Evolutionary conservation across 2,329 filamentous ascomycete species (phyloP), one percentile per base, ranked within the genome.

Genomic region (Fusarium beomiforme): DNA sequence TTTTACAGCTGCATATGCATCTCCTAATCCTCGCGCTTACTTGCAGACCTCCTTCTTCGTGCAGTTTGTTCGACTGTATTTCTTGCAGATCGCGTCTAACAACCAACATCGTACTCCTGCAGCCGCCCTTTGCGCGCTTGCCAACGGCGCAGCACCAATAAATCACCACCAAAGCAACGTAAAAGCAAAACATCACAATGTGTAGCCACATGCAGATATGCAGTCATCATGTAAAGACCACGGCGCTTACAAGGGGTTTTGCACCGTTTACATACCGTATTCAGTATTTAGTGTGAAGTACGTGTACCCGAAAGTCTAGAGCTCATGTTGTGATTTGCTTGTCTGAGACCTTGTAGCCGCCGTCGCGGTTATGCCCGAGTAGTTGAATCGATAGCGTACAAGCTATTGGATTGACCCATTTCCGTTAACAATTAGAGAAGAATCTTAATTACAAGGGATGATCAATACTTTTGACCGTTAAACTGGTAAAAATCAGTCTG

Each of bases 61-160:
- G 42, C 49, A 41, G 19, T 65, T 29, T 63, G 42, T 47, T 37
- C 21, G 6, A 23, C 24, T 21, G 44, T 43, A 36, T 62, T 34
- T 47, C 42, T 49, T 67, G 53, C 57, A 46, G n/a, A 59, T 66
- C 69, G 73, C 73, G 73, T 65, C 62, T 75, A 75, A 37, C 26
- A 39, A 33, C 62, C 64, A 67, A 53, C 53, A 53, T 67, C 13
- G 42, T 29, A 36, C 23, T 17, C 29, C 33, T 23, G 51, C 61
- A 75, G 46, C 66, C 73, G 73, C 71, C 64, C 36, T 68, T 67
- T 59, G 54, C 73, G 69, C 73, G 73, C 65, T 59, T 59, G 41
- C 47, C 57, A 59, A 59, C 63, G 43, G 67, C 53, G 53, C 56
- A 63, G 59, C 54, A 69, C 55, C 67, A 66, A 71, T 64, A 46